Conservation (phyloP, 495 filamentous ascomycete species). For the Hypoxylon perforatum region DNA sequence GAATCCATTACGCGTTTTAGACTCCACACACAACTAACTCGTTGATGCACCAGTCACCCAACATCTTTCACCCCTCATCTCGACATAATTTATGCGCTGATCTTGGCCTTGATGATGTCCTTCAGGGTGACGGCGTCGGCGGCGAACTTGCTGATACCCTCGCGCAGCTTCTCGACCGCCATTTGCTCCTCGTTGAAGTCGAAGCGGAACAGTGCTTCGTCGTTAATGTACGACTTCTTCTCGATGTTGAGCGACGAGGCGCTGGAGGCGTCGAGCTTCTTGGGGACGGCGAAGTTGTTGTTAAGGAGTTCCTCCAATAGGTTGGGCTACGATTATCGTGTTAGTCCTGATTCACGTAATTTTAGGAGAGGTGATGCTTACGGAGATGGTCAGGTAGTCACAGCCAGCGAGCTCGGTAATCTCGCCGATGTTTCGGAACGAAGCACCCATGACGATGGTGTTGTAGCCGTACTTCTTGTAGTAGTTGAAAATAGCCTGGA, state of each 20-base stretch:
- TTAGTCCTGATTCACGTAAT: too few relatives aligned
- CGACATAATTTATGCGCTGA: constrained; percentile 54
- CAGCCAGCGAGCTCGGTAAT: constrained; percentile 98
- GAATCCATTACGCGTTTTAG: constrained; percentile 30
- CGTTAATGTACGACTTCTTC: constrained; percentile 90
- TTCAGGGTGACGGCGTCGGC: constrained; percentile 95
- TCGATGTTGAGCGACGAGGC: constrained; percentile 77
- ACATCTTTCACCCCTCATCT: constrained; percentile 1
- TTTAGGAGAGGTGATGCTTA: constrained; percentile 53
- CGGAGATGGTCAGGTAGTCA: constrained; percentile 98
- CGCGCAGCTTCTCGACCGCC: constrained; percentile 97
- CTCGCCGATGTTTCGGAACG: constrained; percentile 94
- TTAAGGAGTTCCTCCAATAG: constrained; percentile 94
- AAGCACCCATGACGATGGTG: constrained; percentile 99
- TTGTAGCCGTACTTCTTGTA: constrained; percentile 99
- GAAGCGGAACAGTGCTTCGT: constrained; percentile 95
- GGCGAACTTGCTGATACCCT: constrained; percentile 99
- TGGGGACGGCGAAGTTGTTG: constrained; percentile 81
- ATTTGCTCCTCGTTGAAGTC: constrained; percentile 99
- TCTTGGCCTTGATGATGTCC: constrained; percentile 88
- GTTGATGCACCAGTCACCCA: constrained; percentile 10
- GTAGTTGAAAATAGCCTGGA: constrained; percentile 99
- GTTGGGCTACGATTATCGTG: constrained; percentile 69
- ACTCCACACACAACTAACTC: constrained; percentile 14
- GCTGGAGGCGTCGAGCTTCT: constrained; percentile 84